A percentile compares a stretch with the other conserved stretches of the same genome.
These are phyloP conservation scores for Colletotrichum noveboracense DNA, from an alignment of 2,329 filamentous ascomycete species.

Conservation along the genomic window DNA sequence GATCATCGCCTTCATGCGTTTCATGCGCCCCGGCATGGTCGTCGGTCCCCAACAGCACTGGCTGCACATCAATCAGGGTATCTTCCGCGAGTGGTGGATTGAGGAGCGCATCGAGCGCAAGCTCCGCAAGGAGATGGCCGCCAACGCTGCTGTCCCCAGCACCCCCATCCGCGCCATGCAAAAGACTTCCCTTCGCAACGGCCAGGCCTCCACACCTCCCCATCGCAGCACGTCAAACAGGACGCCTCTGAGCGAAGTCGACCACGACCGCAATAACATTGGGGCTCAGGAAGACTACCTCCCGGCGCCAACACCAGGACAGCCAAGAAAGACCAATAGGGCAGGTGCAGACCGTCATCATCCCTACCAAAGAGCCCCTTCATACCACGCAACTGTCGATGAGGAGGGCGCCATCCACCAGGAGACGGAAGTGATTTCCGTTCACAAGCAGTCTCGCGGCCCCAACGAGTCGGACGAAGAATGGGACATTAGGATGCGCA, in stretches of 20 bases:
- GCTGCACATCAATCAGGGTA: constrained; percentile 95
- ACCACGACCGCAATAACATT: constrained; percentile 74
- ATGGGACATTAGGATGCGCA: constrained; percentile 75
- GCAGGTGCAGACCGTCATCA: constrained; percentile 79
- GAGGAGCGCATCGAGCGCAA: constrained; percentile 81
- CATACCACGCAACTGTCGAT: constrained; percentile 46
- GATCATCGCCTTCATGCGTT: constrained; percentile 97
- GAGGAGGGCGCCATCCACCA: constrained; percentile 60
- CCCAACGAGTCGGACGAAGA: constrained; percentile 82
- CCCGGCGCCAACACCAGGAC: constrained; percentile 92
- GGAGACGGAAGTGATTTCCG: constrained; percentile 65
- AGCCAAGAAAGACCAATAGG: constrained; percentile 87
- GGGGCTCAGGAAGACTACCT: constrained; percentile 87
- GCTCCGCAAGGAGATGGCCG: constrained; percentile 63
- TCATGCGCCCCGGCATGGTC: constrained; percentile 99
- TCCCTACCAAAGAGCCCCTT: constrained; percentile 67
- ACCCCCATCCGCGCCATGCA: constrained; percentile 68
- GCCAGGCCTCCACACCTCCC: constrained; percentile 79
- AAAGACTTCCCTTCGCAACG: constrained; percentile 64
- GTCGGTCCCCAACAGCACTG: constrained; percentile 98
- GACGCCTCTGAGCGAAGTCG: constrained; percentile 91
- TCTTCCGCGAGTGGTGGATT: constrained; percentile 99
- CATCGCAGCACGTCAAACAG: constrained; percentile 78
- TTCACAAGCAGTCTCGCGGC: constrained; percentile 65
- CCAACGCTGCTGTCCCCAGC: constrained; percentile 56